Percentiles rank a stretch among this genome's conserved stretches.
Evolutionary conservation across 495 filamentous ascomycete genomes (phyloP).

Genomic region (Hypoxylon fuscum): DNA sequence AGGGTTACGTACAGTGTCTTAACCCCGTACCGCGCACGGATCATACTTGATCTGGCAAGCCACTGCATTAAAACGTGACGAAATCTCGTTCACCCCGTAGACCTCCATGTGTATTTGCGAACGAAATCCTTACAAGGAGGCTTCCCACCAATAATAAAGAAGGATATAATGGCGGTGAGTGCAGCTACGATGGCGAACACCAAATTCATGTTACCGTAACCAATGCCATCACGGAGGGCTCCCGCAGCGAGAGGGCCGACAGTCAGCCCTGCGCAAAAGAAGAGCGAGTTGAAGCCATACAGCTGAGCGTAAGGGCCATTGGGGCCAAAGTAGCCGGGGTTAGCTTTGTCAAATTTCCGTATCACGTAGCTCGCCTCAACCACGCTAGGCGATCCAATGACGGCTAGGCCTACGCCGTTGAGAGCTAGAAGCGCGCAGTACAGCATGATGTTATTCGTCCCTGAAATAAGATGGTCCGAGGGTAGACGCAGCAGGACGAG

Average conservation of each 20-base stretch:
- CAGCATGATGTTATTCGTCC: conserved; percentile 47
- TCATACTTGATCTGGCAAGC: no score
- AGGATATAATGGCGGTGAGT: conserved; percentile 55
- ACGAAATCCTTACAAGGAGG: no score
- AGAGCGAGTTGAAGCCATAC: conserved; percentile 63
- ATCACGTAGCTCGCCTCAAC: conserved; percentile 47
- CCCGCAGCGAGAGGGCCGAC: conserved; percentile 61
- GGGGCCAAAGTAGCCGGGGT: conserved; percentile 48
- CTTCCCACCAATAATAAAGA: conserved; percentile 59
- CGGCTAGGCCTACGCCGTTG: conserved; percentile 58
- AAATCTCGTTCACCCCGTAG: no score
- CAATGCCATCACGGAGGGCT: conserved; percentile 56
- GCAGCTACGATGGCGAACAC: conserved; percentile 57
- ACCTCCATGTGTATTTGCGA: no score
- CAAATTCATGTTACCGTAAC: conserved; percentile 68
- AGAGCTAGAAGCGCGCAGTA: conserved; percentile 59
- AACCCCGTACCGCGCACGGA: no score
- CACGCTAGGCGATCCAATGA: conserved; percentile 55
- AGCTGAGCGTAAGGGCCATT: conserved; percentile 66
- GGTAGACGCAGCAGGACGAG: conserved; percentile 64
- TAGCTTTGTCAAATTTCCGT: conserved; percentile 45
- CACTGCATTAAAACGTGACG: no score
- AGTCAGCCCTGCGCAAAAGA: conserved; percentile 62
- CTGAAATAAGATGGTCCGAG: conserved; percentile 43
- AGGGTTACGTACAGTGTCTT: no score